Evolutionary conservation across 805 yeast genomes (phyloP).

Genomic region (Barnettozyma californica): DNA sequence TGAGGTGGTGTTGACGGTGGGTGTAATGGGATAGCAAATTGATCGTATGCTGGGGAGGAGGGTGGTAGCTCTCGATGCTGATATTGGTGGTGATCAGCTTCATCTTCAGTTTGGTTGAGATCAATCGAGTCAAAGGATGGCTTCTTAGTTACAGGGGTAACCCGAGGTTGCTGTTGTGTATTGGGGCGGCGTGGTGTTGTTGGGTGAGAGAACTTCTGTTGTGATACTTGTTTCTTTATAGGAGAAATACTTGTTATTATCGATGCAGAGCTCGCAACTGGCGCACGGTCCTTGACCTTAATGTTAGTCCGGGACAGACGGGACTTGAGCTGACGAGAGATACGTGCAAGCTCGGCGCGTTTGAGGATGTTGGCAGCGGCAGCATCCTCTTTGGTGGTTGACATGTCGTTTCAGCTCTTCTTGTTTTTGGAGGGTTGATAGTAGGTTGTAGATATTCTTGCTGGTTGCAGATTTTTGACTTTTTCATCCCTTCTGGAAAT

Average conservation of each 20-base stretch:
- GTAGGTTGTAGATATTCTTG: not conserved
- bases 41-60: conserved; percentile 24
- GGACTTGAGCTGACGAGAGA: conserved; percentile 38
- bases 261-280: conserved; percentile 3
- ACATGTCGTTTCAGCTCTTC: not conserved
- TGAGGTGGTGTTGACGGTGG: conserved; percentile 26
- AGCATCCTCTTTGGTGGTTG: conserved; percentile 29
- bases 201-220: not conserved
- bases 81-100: conserved; percentile 10
- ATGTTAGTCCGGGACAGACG: conserved; percentile 38
- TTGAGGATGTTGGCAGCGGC: conserved; percentile 41
- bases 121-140: conserved; percentile 19
- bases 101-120: conserved; percentile 21
- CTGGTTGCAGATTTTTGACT: not conserved
- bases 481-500: not conserved
- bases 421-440: not conserved
- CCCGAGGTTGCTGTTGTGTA: conserved; percentile 1
- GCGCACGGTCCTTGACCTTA: conserved; percentile 15
- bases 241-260: not conserved
- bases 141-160: conserved; percentile 11
- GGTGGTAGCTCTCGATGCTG: conserved; percentile 19
- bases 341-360: conserved; percentile 41
- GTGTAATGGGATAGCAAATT: conserved; percentile 12
- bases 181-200: not conserved
- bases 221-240: conserved; percentile 3